Percentiles rank a stretch among this genome's conserved stretches.
Evolutionary conservation across 2,329 filamentous ascomycete genomes (phyloP).

Genomic region (Camptophora hylomeconis): DNA sequence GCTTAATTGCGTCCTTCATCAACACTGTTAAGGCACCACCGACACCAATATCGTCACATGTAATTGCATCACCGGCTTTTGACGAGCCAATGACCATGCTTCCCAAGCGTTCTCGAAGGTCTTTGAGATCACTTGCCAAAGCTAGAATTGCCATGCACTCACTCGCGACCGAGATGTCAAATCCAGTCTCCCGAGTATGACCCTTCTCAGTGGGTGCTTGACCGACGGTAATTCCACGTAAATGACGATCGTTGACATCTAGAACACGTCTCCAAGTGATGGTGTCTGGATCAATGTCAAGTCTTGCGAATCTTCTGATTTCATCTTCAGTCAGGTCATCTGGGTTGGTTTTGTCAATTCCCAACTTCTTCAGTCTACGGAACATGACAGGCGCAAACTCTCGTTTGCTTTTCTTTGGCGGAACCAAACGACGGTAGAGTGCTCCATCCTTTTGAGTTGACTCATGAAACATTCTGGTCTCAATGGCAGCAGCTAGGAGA

Average conservation of each 20-base stretch:
- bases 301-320: constrained; percentile 71
- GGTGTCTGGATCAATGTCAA: constrained; percentile 92
- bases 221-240: constrained; percentile 79
- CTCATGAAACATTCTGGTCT: constrained; percentile 97
- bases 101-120: constrained; percentile 87
- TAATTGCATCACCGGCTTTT: constrained; percentile 73
- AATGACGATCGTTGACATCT: constrained; percentile 91
- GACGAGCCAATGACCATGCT: constrained; percentile 93
- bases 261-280: constrained; percentile 95
- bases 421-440: constrained; percentile 77
- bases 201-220: constrained; percentile 85
- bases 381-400: constrained; percentile 84
- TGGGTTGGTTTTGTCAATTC: constrained; percentile 88
- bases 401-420: constrained; percentile 77
- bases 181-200: constrained; percentile 74
- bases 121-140: constrained; percentile 70
- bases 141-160: constrained; percentile 98
- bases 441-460: constrained; percentile 83
- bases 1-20: constrained; percentile 98
- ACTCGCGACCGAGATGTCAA: constrained; percentile 94
- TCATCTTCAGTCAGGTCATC: constrained; percentile 84
- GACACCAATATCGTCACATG: constrained; percentile 87
- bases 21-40: constrained; percentile 85
- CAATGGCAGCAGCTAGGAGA: constrained; percentile 85
- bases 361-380: constrained; percentile 84